Conservation (phyloP, 176 grass and related monocot genomes). For the Metroxylon sagu region DNA sequence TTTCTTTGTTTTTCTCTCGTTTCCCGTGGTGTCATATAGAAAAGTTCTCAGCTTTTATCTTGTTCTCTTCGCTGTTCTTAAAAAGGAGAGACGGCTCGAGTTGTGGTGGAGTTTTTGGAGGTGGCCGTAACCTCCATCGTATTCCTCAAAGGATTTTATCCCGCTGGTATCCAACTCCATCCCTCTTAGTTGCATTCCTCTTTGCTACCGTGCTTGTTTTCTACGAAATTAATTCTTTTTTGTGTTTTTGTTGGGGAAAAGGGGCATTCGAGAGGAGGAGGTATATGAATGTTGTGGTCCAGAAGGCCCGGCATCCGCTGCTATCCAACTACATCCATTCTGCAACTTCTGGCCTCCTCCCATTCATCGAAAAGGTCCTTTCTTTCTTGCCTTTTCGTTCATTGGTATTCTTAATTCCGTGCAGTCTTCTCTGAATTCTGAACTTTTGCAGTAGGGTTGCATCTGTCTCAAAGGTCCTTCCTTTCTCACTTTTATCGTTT, state of each 20-base stretch:
- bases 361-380: constrained; percentile 74
- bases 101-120: constrained; percentile 82
- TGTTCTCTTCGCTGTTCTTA: not conserved
- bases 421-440: not conserved
- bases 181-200: not conserved
- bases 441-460: not conserved
- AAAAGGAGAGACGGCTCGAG: constrained; percentile 65
- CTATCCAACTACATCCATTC: constrained; percentile 74
- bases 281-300: constrained; percentile 93
- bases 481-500: too few species aligned
- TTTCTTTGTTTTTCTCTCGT: too few species aligned
- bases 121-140: constrained; percentile 89
- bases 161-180: constrained; percentile 37
- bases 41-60: constrained; percentile 5
- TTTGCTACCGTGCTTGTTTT: not conserved
- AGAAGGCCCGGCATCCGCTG: constrained; percentile 67
- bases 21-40: too few species aligned
- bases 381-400: not conserved
- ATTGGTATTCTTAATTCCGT: not conserved
- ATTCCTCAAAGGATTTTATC: constrained; percentile 92
- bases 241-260: not conserved
- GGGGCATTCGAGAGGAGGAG: constrained; percentile 98
- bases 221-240: constrained; percentile 1
- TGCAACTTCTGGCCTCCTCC: constrained; percentile 43
- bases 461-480: too few species aligned